phyloP scores from a whole-genome alignment of 306 rosid genomes.

The Bauhinia variegata region DNA sequence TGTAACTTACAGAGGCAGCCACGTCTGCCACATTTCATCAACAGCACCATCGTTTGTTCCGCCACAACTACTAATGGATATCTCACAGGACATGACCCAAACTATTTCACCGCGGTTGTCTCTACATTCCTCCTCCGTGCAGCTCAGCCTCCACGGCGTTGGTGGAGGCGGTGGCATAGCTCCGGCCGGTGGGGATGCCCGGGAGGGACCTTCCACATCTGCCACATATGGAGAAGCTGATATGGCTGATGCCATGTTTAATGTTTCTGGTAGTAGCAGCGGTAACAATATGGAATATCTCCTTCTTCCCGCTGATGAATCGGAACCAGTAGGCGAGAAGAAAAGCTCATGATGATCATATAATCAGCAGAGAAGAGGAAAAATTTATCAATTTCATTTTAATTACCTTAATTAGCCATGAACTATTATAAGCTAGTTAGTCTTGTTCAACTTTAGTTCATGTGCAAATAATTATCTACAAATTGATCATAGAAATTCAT shows the following conservation, averaged over 20 bases:
- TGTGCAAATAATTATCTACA: too few species aligned
- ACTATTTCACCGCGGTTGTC: constrained; percentile 15
- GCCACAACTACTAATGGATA: constrained; percentile 29
- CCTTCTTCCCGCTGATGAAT: constrained; percentile 41
- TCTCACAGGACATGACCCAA: constrained; percentile 35
- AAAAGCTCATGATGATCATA: constrained; percentile 22
- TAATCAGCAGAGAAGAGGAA: background rate
- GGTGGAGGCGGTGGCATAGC: background rate
- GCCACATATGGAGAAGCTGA: constrained; percentile 61
- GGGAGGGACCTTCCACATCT: constrained; percentile 39
- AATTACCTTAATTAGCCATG: too few species aligned
- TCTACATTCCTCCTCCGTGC: constrained; percentile 42
- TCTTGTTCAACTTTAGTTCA: too few species aligned
- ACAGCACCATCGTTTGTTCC: constrained; percentile 68
- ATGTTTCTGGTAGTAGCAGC: constrained; percentile 59
- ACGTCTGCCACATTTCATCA: constrained; percentile 71
- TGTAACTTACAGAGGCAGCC: constrained; percentile 57
- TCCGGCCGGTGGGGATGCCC: background rate
- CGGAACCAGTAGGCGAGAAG: constrained; percentile 43
- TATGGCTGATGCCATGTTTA: constrained; percentile 72
- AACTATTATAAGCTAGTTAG: too few species aligned
- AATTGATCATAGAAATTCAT: too few species aligned
- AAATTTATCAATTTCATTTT: background rate
- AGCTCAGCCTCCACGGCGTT: constrained; percentile 18
- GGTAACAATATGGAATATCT: constrained; percentile 62